These are phyloP conservation scores for Apostasia ramifera DNA, from an alignment of 106 monocot genomes.

Conservation along the genomic window DNA sequence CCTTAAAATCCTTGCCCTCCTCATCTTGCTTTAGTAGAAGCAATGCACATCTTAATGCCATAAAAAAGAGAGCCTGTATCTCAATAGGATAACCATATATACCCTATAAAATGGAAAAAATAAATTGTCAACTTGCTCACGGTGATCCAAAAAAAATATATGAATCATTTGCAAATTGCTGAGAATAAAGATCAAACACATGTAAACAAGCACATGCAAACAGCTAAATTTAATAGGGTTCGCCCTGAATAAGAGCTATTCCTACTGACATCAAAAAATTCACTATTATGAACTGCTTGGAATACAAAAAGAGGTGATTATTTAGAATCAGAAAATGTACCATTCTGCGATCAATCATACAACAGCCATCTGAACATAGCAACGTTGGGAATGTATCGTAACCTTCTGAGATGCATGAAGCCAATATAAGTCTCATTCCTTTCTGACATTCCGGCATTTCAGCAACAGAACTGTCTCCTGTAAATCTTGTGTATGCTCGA, in stretches of 20 bases:
- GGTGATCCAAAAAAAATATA: neutral
- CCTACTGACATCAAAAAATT: neutral
- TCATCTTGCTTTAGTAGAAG: slow-evolving; percentile 25
- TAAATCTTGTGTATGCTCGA: slow-evolving; percentile 40
- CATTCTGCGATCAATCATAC: slow-evolving; percentile 56
- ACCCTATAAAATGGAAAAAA: slow-evolving; percentile 15
- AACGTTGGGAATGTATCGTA: slow-evolving; percentile 51
- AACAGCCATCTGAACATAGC: slow-evolving; percentile 49
- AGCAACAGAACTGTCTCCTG: slow-evolving; percentile 31
- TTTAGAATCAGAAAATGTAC: slow-evolving; percentile 5
- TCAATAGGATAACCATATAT: slow-evolving; percentile 39
- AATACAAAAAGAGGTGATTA: neutral
- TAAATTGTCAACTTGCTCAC: neutral
- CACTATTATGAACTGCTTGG: neutral
- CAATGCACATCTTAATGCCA: slow-evolving; percentile 34
- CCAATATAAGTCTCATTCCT: slow-evolving; percentile 37
- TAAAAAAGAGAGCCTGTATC: slow-evolving; percentile 41
- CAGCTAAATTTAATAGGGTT: neutral
- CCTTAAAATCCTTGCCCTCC: slow-evolving; percentile 29
- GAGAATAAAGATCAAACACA: neutral
- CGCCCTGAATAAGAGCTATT: neutral
- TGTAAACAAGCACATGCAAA: neutral
- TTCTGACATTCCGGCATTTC: slow-evolving; percentile 42
- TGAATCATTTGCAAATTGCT: neutral
- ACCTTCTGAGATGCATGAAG: slow-evolving; percentile 41